Base-by-base conservation (phyloP, 805 yeast species). In the Ogataea allantospora region DNA sequence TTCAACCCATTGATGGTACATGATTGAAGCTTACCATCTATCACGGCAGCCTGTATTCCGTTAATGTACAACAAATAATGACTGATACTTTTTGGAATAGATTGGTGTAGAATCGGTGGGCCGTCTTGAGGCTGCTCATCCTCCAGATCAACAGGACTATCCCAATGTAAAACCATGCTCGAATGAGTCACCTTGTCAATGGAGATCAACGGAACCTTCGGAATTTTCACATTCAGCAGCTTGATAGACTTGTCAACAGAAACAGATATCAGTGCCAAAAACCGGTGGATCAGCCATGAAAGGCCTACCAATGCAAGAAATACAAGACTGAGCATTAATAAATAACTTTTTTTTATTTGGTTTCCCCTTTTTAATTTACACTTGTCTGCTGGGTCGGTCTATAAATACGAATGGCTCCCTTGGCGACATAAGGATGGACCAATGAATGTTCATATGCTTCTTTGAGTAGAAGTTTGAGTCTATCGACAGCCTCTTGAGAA, bases 81-180 rank as follows among this genome's bases (percentile, higher is more conserved):
- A 18, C 62, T 56, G n/a, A 67, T 64, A 6, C 41, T 40, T 14
- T 28, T 55, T 34, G 51, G 56, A 15, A 48, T 42, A 1, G 51
- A 38, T 14, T 55, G 48, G 5, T 25, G 30, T 5, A 56, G 31
- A 6, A 57, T 38, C 6, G 57, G 56, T 2, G 63, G 57, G 1
- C 58, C 56, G 26, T 48, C 57, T 2, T 20, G 23, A 11, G 33
- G 40, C 17, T 40, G 43, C 9, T 46, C 50, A 14, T 37, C 47
- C 12, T 35, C 27, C 16, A 22, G 20, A 17, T 23, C 21, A 6
- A 29, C 44, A 6, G 40, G 49, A 28, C 41, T 38, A 27, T 74
- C 80, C 83, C 85, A 79, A 50, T 77, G 84, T 21, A 79, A 41
- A 17, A 67, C 68, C 25, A 76, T 71, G 18, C 73, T 59, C 7